Base-by-base conservation (phyloP, 2,329 filamentous ascomycete species). In the Nothophoma quercina region DNA sequence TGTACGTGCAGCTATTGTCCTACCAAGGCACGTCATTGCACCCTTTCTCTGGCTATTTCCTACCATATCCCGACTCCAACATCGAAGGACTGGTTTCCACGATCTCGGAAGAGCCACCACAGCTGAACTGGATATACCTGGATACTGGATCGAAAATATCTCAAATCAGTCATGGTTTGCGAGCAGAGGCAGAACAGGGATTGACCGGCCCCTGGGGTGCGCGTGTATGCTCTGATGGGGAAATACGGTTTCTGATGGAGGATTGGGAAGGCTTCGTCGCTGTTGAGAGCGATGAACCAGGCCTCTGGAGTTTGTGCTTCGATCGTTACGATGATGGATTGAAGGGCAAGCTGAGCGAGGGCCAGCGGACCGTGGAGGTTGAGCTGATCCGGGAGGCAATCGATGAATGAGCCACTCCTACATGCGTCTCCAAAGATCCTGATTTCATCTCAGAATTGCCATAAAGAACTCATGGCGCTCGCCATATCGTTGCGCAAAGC, bases 171-270 rank as follows among this genome's bases (percentile, higher is more conserved):
- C 75, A 83, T 36, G 82, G 86, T 63, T 58, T 88, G 33, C 83
- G 81, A 59, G 89, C 82, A 2, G 81, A 85, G 30, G 83, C 88
- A 47, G 84, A 88, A 55, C 72, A 77, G 32, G 75, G 75, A 28
- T 62, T 85, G 13, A 81, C 75, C 3, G 61, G 61, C 7, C 59
- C 63, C 13, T 65, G 58, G 55, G 59, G 53, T n/a, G 59, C 88
- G 7, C 95, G 88, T 85, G 87, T 90, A 62, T 93, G 89, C 84
- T 88, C 82, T 1, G 80, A 85, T 32, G 82, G 87, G 42, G 83
- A 88, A 56, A 75, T 77, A 34, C 75, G 76, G 23, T 67, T 85
- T 21, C 81, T 75, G 5, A 75, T 85, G 7, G 81, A 85, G 46
- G 79, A 77, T 1, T 81, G 77, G 70, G 81, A 85, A 57, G 79